A percentile compares a stretch with the other conserved stretches of the same genome.
These are phyloP conservation scores for Aspergillus sp. DNA, from an alignment of 2,329 filamentous ascomycete genomes.

Conservation along the genomic window DNA sequence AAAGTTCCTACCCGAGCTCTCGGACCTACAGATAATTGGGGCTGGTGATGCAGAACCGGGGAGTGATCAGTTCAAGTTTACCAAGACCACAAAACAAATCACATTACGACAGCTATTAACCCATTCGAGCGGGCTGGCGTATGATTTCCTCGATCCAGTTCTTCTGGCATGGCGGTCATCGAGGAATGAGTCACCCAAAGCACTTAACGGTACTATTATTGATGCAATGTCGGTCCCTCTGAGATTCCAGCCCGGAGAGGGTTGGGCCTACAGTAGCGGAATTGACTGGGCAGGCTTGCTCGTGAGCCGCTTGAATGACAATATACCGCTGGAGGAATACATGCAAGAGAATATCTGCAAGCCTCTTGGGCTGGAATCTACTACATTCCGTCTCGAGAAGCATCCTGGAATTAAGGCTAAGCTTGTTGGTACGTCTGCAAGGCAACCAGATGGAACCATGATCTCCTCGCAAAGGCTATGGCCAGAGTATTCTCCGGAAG, in stretches of 20 bases:
- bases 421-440: not conserved
- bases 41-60: too few species aligned
- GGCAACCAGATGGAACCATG: not conserved
- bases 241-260: constrained; percentile 8
- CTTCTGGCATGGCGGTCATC: too few species aligned
- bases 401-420: constrained; percentile 5
- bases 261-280: constrained; percentile 14
- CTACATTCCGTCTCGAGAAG: constrained; percentile 2
- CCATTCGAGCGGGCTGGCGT: too few species aligned
- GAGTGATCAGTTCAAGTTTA: too few species aligned
- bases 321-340: constrained; percentile 8
- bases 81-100: too few species aligned
- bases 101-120: too few species aligned
- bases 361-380: not conserved
- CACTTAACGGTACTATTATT: too few species aligned
- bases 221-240: not conserved
- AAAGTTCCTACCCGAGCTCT: too few species aligned
- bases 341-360: constrained; percentile 10
- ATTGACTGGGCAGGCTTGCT: constrained; percentile 15
- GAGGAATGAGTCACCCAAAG: too few species aligned
- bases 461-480: not conserved
- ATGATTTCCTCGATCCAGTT: too few species aligned
- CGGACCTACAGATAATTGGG: too few species aligned
- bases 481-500: constrained; percentile 7
- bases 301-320: constrained; percentile 5